Evolutionary conservation across 495 filamentous ascomycete species (phyloP), one percentile per base, ranked within the genome.

Genomic region (Cudoniella acicularis): DNA sequence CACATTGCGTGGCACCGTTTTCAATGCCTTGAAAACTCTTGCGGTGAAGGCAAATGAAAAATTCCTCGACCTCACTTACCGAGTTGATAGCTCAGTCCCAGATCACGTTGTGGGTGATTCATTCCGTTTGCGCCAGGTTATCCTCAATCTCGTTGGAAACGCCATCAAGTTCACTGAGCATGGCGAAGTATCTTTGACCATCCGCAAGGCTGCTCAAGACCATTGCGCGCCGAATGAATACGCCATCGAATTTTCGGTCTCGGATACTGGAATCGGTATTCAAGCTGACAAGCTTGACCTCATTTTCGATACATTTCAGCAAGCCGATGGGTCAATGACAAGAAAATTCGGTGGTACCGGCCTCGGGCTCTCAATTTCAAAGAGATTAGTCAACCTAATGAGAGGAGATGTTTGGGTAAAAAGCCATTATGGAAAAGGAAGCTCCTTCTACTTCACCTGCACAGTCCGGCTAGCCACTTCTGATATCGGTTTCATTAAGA

Each of bases 301-400:
- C 57, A 99, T 99, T 71, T 99, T 99, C 70, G 94, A 98, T 72
- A 99, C 94, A 13, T 99, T 99, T 85, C 95, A 96, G 67, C 94
- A 99, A 75, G 94, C 94, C 10, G 94, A 99, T 74, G 94, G 94
- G 27, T 97, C 93, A 9, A 99, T 95, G 66, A 99, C 94, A 10
- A 82, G 94, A 60, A 91, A 95, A 65, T 99, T 99, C 68, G 94
- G 94, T 68, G 94, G 94, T 63, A 99, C 94, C 23, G 94, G 94
- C 56, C 82, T 99, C 22, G 94, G 94, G 60, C 78, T 99, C 40
- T 97, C 93, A 16, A 99, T 99, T 69, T 99, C 94, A 17, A 92
- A 95, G 77, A 84, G 92, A 61, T 77, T 99, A 27, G 94, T 98
- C 48, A 96, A 92, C 67, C 78, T 99, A 56, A 99, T 99, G 94